phyloP scores from a whole-genome alignment of 352 stramenopile genomes.

The Phytophthora aleatoria region DNA sequence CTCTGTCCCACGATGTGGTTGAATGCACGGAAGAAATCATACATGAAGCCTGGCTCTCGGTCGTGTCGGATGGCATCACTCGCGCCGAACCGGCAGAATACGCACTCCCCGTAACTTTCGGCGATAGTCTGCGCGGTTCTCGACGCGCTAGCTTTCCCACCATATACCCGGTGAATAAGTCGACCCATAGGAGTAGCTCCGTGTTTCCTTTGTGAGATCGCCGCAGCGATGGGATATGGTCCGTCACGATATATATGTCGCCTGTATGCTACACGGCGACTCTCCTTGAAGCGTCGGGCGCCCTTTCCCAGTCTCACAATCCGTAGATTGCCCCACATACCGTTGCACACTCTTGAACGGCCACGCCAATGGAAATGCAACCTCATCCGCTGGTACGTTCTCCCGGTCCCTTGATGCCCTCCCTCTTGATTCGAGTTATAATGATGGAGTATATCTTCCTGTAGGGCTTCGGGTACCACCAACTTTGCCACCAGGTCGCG shows the following conservation, averaged over 20 bases:
- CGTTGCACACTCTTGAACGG: neutral
- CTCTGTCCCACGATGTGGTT: constrained; percentile 22
- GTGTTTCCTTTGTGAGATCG: constrained; percentile 7
- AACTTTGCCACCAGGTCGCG: neutral
- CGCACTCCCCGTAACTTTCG: neutral
- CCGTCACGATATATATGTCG: constrained; percentile 17
- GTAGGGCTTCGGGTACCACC: neutral
- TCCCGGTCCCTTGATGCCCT: neutral
- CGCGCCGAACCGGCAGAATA: constrained; percentile 6
- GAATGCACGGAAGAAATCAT: constrained; percentile 26
- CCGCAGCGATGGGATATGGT: constrained; percentile 19
- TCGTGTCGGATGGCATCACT: constrained; percentile 12
- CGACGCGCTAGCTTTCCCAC: neutral
- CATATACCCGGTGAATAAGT: neutral
- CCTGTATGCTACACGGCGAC: constrained; percentile 11
- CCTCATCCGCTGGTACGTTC: constrained; percentile 2
- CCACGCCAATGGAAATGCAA: constrained; percentile 6
- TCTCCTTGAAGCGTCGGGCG: neutral
- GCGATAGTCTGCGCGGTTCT: neutral
- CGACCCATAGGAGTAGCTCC: constrained; percentile 10
- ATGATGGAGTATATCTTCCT: neutral
- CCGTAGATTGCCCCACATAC: constrained; percentile 6
- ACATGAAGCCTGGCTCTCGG: constrained; percentile 28
- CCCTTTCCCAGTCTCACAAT: constrained; percentile 12
- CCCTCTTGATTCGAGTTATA: constrained; percentile 1